phyloP scores from a whole-genome alignment of 768 basidiomycete genomes.

The Mycena chlorophos region DNA sequence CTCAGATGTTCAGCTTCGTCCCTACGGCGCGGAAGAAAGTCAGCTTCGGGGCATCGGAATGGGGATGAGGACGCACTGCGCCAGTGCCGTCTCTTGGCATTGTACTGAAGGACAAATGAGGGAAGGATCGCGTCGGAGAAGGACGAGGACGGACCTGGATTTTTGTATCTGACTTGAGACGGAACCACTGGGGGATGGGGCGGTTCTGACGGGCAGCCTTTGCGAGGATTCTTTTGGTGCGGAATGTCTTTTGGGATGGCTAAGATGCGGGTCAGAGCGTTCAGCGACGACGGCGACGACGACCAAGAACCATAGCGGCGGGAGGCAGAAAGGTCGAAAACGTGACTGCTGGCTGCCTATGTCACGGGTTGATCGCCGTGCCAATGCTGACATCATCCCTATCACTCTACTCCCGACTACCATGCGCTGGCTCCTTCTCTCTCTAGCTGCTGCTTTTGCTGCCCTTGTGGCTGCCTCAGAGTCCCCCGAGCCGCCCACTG shows the following conservation, averaged over 20 bases:
- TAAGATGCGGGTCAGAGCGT: conserved; percentile 35
- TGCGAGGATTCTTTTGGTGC: conserved; percentile 95
- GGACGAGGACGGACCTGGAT: conserved; percentile 64
- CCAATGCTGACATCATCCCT: conserved; percentile 28
- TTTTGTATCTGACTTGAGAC: conserved; percentile 93
- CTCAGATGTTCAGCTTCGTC: conserved; percentile 96
- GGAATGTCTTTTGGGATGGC: conserved; percentile 99
- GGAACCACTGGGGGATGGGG: conserved; percentile 99
- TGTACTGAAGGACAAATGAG: conserved; percentile 54
- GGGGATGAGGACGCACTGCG: conserved; percentile 35
- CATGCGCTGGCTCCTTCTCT: neutral
- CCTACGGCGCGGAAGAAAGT: conserved; percentile 36
- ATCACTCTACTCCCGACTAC: neutral
- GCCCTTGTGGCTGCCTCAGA: conserved; percentile 50
- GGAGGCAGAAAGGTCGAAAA: conserved; percentile 38
- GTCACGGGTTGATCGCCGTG: too few relatives aligned
- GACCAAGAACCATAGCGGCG: conserved; percentile 49
- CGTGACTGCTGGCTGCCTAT: too few relatives aligned
- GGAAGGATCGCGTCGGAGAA: neutral
- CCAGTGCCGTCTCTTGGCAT: conserved; percentile 98
- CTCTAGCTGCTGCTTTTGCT: conserved; percentile 54
- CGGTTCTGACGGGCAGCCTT: conserved; percentile 96
- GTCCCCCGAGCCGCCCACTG: conserved; percentile 47
- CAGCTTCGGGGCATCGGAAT: neutral
- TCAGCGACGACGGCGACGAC: conserved; percentile 1